A percentile compares a stretch with the other conserved stretches of the same genome.
These are phyloP conservation scores for Ophiostoma populinum DNA, from an alignment of 2,329 filamentous ascomycete species.

Conservation along the genomic window DNA sequence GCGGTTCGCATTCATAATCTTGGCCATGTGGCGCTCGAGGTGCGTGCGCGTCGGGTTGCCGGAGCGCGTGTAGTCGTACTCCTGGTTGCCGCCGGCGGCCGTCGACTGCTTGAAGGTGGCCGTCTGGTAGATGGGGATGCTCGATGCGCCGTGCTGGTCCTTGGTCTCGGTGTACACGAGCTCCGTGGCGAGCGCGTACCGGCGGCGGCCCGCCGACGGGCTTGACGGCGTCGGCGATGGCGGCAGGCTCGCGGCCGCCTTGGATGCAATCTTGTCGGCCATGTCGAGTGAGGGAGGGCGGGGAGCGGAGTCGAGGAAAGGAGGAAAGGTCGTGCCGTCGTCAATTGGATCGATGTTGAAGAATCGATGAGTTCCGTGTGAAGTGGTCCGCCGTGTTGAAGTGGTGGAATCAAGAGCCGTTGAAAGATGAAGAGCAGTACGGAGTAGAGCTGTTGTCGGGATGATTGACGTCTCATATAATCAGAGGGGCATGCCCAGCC, in stretches of 20 bases:
- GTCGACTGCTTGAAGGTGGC: constrained; percentile 94
- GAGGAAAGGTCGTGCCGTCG: no score
- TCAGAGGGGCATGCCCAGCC: no score
- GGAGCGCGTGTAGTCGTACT: constrained; percentile 97
- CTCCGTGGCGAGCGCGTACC: constrained; percentile 90
- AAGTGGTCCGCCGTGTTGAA: no score
- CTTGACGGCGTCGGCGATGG: constrained; percentile 88
- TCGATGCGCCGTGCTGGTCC: constrained; percentile 94
- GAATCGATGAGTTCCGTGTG: no score
- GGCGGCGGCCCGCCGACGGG: constrained; percentile 60
- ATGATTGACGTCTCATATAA: no score
- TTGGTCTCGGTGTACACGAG: constrained; percentile 89
- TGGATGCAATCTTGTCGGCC: constrained; percentile 25
- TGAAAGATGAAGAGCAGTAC: no score
- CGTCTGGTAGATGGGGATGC: constrained; percentile 94
- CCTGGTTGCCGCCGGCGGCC: constrained; percentile 60
- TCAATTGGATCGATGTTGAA: no score
- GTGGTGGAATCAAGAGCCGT: no score
- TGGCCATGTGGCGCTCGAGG: constrained; percentile 88
- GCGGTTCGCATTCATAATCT: constrained; percentile 93
- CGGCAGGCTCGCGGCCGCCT: constrained; percentile 61
- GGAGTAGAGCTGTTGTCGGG: no score
- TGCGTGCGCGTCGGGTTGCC: constrained; percentile 94
- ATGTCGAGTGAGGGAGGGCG: not conserved
- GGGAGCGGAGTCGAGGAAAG: not conserved